Base-by-base conservation (phyloP, 768 basidiomycete genomes). In the Gloeopeniophorella convolvens region DNA sequence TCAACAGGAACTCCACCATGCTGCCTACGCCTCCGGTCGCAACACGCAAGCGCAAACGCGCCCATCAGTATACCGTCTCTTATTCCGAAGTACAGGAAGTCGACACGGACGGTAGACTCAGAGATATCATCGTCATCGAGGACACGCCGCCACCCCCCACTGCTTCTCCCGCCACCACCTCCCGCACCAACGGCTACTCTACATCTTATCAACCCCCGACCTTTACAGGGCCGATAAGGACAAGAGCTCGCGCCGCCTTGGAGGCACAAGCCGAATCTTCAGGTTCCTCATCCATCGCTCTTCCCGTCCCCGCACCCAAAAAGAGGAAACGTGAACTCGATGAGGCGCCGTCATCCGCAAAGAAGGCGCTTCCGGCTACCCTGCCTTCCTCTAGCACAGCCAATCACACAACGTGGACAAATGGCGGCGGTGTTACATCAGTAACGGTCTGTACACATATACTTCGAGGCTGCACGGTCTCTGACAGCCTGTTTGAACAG, bases 91-190 rank as follows among this genome's bases (percentile, higher is more conserved):
- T 89, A 33, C 82, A 90, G 61, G 89, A 92, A 70, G 77, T 90
- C 65, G 89, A 92, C 69, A 75, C 73, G 59, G 72, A 83, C 42
- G 89, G 89, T 54, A 72, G 75, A 58, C 73, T 89, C 32, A 72
- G 89, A 45, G 89, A 92, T 66, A 85, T 92, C 65, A 92, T 93
- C 68, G 84, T 93, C 60, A 90, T 93, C 66, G 90, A 93, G 60
- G 90, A 93, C 71, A 91, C 90, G 36, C 89, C 89, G 24, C 83
- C 84, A 31, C 89, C 89, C 35, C 79, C 83, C 47, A 88, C 89
- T 43, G 77, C 83, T 63, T 87, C 85, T 44, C 84, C 87, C 49
- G 79, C 85, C 52, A 72, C 82, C 28, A 82, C 66, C 18, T 62
- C 83, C 26, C 78, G 83, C 65, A 80, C 78, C 57, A 76, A 79